These are phyloP conservation scores for Myrica gale DNA, from an alignment of 306 rosid genomes.

Conservation along the genomic window DNA sequence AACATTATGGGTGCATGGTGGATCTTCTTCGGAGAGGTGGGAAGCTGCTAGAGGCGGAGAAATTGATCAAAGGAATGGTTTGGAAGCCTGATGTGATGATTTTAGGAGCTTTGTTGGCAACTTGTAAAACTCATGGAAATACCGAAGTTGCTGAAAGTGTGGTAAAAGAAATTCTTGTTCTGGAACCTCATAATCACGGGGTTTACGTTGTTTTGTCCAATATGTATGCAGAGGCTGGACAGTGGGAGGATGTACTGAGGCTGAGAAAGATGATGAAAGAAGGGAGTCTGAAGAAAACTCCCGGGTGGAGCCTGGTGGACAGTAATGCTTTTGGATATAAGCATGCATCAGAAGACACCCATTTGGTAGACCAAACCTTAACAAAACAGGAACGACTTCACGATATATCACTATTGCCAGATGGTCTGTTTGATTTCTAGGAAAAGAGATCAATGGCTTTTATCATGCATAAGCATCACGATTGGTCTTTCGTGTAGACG, in stretches of 20 bases:
- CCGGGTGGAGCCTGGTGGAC: slow-evolving; percentile 48
- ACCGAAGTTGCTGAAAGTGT: slow-evolving; percentile 43
- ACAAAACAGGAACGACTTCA: not conserved
- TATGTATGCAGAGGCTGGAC: slow-evolving; percentile 54
- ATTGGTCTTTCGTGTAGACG: not conserved
- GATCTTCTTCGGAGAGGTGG: slow-evolving; percentile 49
- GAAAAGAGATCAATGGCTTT: not conserved
- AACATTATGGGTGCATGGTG: slow-evolving; percentile 53
- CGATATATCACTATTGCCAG: not conserved
- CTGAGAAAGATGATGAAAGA: slow-evolving; percentile 46
- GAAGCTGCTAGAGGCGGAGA: slow-evolving; percentile 43
- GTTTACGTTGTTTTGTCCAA: slow-evolving; percentile 48
- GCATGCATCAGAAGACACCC: not conserved
- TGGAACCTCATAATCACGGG: slow-evolving; percentile 47
- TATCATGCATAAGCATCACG: not conserved
- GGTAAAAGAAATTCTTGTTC: slow-evolving; percentile 39
- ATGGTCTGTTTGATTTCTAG: not conserved
- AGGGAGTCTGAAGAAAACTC: slow-evolving; percentile 44
- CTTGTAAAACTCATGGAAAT: slow-evolving; percentile 43
- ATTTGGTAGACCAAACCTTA: not conserved
- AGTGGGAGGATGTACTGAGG: slow-evolving; percentile 47
- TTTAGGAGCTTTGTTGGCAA: slow-evolving; percentile 47
- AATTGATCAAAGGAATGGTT: slow-evolving; percentile 36
- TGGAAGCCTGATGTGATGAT: slow-evolving; percentile 48
- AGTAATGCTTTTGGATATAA: not conserved